Base-by-base conservation (phyloP, 2,329 filamentous ascomycete species). In the Alternaria novae-zelandiae region DNA sequence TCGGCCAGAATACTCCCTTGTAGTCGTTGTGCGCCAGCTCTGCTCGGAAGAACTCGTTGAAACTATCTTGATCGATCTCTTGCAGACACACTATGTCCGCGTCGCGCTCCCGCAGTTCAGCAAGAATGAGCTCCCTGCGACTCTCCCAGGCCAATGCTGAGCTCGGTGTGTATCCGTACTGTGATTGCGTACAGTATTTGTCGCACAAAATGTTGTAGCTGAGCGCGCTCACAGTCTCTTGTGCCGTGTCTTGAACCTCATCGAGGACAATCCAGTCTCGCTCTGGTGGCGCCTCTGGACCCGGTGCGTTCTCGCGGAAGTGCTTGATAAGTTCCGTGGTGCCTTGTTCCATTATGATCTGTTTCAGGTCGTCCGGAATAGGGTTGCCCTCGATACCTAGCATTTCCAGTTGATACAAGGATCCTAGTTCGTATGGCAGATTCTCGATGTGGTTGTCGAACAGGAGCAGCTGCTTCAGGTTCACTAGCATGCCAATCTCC, bases 191-290 rank as follows among this genome's bases (percentile, higher is more conserved):
- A 5, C 94, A 94, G 73, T 96, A 97, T 74, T 94, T 93, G 80
- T 97, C 94, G 81, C 95, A 97, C 11, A 99, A 87, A 50, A 95
- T 97, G 79, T 99, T 99, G 89, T 96, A 97, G 21, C 93, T 96
- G 65, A 98, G 86, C 9, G 97, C 90, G 61, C 92, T 93, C 78
- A 98, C 89, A 57, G 89, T 90, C 74, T 97, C 79, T 58, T 83
- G 78, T 47, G 80, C 73, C 36, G 80, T 66, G 83, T 85, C 59
- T 85, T 74, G 70, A 4, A 79, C 75, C 57, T 91, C 90, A 79
- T 86, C 78, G 67, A 98, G 87, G n/a, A 91, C 86, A 63, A 97
- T 88, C 82, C 90, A 90, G 72, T 91, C 89, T 73, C 96, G 89
- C 51, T 91, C 88, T 28, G 86, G 85, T 1, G 95, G 96, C 46